Base-by-base conservation (phyloP, 2,329 filamentous ascomycete species). In the Pleoardoris graminearum region DNA sequence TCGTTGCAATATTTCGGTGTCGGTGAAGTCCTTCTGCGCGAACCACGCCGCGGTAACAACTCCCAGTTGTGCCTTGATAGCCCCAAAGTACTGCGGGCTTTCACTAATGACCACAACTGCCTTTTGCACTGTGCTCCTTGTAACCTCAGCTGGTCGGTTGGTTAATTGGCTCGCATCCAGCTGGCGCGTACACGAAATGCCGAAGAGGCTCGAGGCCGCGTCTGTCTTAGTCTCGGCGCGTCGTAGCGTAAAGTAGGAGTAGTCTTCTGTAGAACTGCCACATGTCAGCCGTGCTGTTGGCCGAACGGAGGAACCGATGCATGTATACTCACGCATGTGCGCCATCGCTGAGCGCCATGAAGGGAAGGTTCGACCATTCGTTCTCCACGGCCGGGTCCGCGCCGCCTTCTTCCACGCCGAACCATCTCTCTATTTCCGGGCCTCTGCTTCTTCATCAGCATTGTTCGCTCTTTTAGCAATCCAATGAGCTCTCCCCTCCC, bases 31-130 rank as follows among this genome's bases (percentile, higher is more conserved):
- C 83, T 78, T 87, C 79, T 99, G 94, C 56, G 88, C 90, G 75
- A 99, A 99, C 94, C 94, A 99, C 21, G 93, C 93, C 63, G 87
- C 89, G 3, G 93, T 97, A 14, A 99, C 92, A 27, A 96, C 86
- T 43, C 89, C 89, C 58, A 99, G 78, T 61, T 94, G 88, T 75
- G 97, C 90, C 65, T 93, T 86, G 70, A 99, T 78, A 77, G 94
- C 89, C 50, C 91, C 92, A 73, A 99, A 96, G 66, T 86, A 86
- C 68, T 94, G 89, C 7, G 94, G 94, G 58, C 85, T 91, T 74
- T 97, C 90, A 49, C 90, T 91, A 62, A 99, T 91, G 50, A 96
- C 91, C 39, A 99, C 93, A 3, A 99, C 91, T 12, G 93, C 94
- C 78, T 99, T 99, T 73, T 99, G 94, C 36, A 99, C 94, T 1